Evolutionary conservation across 805 yeast species (phyloP), one percentile per base, ranked within the genome.

Genomic region (Nakazawaea ernobii): DNA sequence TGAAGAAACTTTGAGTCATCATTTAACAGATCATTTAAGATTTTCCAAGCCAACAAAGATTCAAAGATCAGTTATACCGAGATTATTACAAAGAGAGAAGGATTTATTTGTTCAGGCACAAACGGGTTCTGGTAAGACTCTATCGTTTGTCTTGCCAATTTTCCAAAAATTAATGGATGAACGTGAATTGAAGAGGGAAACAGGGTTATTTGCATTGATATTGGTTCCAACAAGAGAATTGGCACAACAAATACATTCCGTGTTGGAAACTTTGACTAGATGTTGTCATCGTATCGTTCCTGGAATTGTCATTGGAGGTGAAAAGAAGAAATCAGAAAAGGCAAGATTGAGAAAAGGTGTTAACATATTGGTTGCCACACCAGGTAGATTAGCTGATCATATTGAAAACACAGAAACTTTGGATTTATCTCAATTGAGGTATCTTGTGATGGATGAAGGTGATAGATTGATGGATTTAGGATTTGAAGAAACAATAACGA

Each of bases 91-190:
- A 1, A 54, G 73, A 38, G 67, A 74, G 17, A 65, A 70, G 30
- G 99, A 94, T 65, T 68, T 90, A 48, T 86, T 94, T 55, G 86
- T 94, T 41, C 95, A 90, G 60, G 97, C 99, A 0, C 97, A 95
- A 66, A 94, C 99, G 0, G 99, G 99, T 45, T 91, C 98, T 0
- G 99, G 99, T 65, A 94, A 94, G 65, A 94, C 99, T 0, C 66
- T 94, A 48, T 83, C 98, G 0, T 95, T 86, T 61, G 69, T 84
- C 3, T 67, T 95, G 35, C 99, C 99, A 1, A 82, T 95, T 17
- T 64, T 92, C 52, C 81, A 86, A 53, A 75, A 80, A 50, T 70
- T 94, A 38, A 78, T 89, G 79, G 65, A 71, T 28, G 79, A 79
- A 56, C 60, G 68, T 33, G 67, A 66, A 8, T 61, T 79, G 45